phyloP scores from a whole-genome alignment of 139 green algal genomes.

The Yamagishiella unicocca region DNA sequence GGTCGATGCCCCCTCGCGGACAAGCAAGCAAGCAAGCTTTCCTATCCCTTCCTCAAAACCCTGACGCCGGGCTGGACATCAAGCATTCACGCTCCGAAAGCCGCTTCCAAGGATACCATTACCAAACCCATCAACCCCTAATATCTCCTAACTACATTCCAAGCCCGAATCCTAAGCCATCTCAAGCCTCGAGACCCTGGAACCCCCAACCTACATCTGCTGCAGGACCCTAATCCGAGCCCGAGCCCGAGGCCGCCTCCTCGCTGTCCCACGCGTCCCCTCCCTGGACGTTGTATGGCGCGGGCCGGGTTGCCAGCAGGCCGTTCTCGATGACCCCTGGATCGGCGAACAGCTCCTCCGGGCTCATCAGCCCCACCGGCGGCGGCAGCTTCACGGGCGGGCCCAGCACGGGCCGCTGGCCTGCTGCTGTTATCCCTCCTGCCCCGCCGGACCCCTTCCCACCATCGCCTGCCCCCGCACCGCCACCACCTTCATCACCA shows the following conservation, averaged over 20 bases:
- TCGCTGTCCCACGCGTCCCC: constrained; percentile 29
- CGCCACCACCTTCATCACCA: too few species aligned
- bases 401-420: not conserved
- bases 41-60: too few species aligned
- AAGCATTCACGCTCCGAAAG: too few species aligned
- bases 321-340: not conserved
- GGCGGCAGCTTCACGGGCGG: not conserved
- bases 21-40: too few species aligned
- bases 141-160: too few species aligned
- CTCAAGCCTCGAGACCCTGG: too few species aligned
- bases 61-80: too few species aligned
- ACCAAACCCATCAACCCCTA: too few species aligned
- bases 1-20: too few species aligned
- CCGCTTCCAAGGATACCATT: too few species aligned
- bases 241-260: not conserved
- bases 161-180: too few species aligned
- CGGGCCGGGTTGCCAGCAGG: not conserved
- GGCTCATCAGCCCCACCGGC: not conserved
- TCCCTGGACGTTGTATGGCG: not conserved
- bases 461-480: not conserved
- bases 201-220: not conserved
- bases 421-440: not conserved
- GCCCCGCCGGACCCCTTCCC: not conserved
- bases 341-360: constrained; percentile 18
- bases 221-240: not conserved